These are phyloP conservation scores for Spencermartinsiella europaea DNA, from an alignment of 805 yeast genomes.

Conservation along the genomic window DNA sequence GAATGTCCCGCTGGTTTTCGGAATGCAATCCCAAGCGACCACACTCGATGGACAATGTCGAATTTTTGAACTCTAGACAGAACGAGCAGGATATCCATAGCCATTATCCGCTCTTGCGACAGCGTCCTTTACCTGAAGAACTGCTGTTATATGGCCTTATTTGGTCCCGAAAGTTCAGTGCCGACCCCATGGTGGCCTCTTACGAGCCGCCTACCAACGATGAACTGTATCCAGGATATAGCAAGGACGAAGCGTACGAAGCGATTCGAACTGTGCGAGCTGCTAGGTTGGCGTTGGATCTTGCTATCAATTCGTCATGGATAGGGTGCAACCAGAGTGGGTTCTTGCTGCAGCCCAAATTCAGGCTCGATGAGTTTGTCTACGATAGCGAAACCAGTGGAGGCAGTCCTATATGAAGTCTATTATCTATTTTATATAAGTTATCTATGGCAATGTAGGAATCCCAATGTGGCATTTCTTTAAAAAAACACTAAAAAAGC, in stretches of 20 bases:
- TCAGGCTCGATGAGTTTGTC: slow-evolving; percentile 2
- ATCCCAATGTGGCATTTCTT: too few relatives aligned
- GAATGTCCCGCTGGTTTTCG: slow-evolving; percentile 4
- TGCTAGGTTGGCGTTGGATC: slow-evolving; percentile 14
- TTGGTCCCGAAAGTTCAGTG: slow-evolving; percentile 14
- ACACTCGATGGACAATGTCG: slow-evolving; percentile 5
- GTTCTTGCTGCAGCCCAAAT: slow-evolving; percentile 1
- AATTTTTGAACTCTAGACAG: slow-evolving; percentile 1
- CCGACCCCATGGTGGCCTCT: neutral
- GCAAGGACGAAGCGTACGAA: neutral
- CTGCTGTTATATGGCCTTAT: slow-evolving; percentile 16
- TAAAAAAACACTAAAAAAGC: too few relatives aligned
- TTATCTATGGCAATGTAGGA: too few relatives aligned
- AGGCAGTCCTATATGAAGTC: neutral
- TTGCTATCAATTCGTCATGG: slow-evolving; percentile 8
- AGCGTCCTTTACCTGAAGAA: slow-evolving; percentile 24
- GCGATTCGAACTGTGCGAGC: slow-evolving; percentile 14
- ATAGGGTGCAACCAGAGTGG: slow-evolving; percentile 4
- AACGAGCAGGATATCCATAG: slow-evolving; percentile 8
- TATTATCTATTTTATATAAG: neutral
- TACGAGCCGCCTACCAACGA: slow-evolving; percentile 13
- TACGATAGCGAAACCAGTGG: slow-evolving; percentile 1
- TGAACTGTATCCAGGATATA: slow-evolving; percentile 19
- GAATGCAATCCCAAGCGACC: neutral
- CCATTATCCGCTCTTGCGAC: slow-evolving; percentile 13